Base-by-base conservation (phyloP, 2,329 filamentous ascomycete genomes). In the Colletotrichum simmondsii region DNA sequence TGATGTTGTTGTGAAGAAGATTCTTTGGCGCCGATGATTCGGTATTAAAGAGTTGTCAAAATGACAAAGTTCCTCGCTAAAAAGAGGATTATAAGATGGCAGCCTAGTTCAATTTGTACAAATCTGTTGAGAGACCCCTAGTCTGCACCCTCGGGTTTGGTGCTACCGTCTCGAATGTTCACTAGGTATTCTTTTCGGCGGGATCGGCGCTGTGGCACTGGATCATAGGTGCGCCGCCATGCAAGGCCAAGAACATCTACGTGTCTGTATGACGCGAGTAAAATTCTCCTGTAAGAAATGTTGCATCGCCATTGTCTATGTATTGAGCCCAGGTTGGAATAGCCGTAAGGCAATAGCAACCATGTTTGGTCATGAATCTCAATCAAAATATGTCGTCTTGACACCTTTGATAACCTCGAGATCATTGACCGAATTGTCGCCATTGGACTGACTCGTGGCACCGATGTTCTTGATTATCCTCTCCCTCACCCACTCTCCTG, bases 401-500 rank as follows among this genome's bases (percentile, higher is more conserved):
- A 75, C 68, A 1, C 74, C 74, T 61, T 76, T 74, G 16, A 74
- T 46, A 26, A 74, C 63, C 35, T 75, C 75, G 11, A 74, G 60
- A 35, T 76, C 63, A 7, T 22, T 57, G 24, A 68, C 71, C 16
- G 16, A 60, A 12, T 76, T 76, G 14, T 77, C 75, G 5, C 75
- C 74, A n/a, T 53, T 57, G 1, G 53, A 58, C 5, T 59, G 54
- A 35, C 70, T 69, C 12, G 42, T 71, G 37, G 60, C 46, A 2
- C 75, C 75, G 2, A 77, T 66, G 30, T 77, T 77, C 49, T 77
- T 77, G 37, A 75, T 77, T 5, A 78, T 71, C 24, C 77, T 71
- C 49, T 77, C 73, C 61, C 70, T 76, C 24, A 80, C 79, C 78
- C 78, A 80, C n/a, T 80, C 78, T 0, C 78, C 77, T 6, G 79